Evolutionary conservation across 106 monocot species (phyloP).

Genomic region (Apostasia shenzhenica): DNA sequence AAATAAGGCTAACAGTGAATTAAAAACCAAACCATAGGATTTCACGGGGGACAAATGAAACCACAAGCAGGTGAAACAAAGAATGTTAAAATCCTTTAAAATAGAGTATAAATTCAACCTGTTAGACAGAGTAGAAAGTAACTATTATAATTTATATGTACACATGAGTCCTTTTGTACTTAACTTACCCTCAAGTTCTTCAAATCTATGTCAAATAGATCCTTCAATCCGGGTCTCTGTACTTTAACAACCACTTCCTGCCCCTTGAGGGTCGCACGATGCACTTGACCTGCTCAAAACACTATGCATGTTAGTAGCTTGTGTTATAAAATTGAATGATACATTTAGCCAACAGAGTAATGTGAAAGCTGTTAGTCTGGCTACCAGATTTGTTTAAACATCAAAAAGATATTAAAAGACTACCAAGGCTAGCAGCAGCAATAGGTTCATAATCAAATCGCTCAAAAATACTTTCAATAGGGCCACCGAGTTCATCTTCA

Average conservation of each 20-base stretch:
- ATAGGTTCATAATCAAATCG: constrained; percentile 94
- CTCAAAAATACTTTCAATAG: constrained; percentile 70
- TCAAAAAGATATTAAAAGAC: constrained; percentile 4
- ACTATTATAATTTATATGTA: too few species aligned
- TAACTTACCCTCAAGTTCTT: constrained; percentile 88
- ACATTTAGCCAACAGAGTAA: not conserved
- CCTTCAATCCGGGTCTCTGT: constrained; percentile 95
- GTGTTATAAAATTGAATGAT: constrained; percentile 4
- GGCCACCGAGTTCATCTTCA: constrained; percentile 88
- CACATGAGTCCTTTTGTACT: too few species aligned
- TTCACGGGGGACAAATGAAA: too few species aligned
- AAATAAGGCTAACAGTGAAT: too few species aligned
- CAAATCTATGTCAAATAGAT: constrained; percentile 94
- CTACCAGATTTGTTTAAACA: not conserved
- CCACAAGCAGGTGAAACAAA: too few species aligned
- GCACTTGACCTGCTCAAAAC: constrained; percentile 83
- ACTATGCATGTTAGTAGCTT: constrained; percentile 10
- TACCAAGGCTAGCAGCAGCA: constrained; percentile 99
- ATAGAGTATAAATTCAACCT: too few species aligned
- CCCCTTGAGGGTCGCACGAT: constrained; percentile 90
- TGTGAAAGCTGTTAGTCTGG: not conserved
- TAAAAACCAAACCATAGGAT: too few species aligned
- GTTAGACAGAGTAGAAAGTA: too few species aligned
- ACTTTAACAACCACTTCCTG: constrained; percentile 91
- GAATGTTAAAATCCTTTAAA: too few species aligned